A percentile compares a stretch with the other conserved stretches of the same genome.
Conservation (phyloP, 1,284 basidiomycete species). For the Moesziomyces antarcticus region DNA sequence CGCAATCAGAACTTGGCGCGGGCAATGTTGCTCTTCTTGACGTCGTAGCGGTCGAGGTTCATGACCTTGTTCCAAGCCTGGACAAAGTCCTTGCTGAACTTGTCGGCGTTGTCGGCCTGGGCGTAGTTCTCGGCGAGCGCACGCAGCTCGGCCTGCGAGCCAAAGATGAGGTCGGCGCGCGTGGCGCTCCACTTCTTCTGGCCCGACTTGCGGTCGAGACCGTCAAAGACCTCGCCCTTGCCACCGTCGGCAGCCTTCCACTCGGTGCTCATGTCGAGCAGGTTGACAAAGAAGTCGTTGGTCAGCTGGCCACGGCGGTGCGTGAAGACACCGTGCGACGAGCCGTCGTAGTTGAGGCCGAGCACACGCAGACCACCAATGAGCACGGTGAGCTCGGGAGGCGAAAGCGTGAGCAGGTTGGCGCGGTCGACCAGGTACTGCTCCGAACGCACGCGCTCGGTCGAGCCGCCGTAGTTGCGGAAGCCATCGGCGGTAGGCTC, state of each 20-base stretch:
- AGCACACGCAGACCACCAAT: conserved; percentile 44
- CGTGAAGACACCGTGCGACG: conserved; percentile 33
- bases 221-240: conserved; percentile 33
- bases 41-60: conserved; percentile 43
- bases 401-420: conserved; percentile 37
- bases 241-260: conserved; percentile 39
- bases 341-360: conserved; percentile 40
- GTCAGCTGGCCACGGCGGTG: conserved; percentile 34
- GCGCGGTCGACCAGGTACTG: conserved; percentile 42
- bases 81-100: conserved; percentile 42
- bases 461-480: conserved; percentile 40
- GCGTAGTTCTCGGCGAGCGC: conserved; percentile 36
- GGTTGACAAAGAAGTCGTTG: conserved; percentile 46
- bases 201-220: conserved; percentile 42
- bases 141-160: conserved; percentile 40
- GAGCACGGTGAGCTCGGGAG: conserved; percentile 42
- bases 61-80: conserved; percentile 46
- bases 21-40: conserved; percentile 45
- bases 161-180: conserved; percentile 39
- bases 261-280: conserved; percentile 46
- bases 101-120: conserved; percentile 40
- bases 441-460: conserved; percentile 36
- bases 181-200: conserved; percentile 47
- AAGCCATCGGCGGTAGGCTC: conserved; percentile 37
- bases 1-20: conserved; percentile 32